Conservation (phyloP, 768 basidiomycete species). For the Calocera cornea region DNA sequence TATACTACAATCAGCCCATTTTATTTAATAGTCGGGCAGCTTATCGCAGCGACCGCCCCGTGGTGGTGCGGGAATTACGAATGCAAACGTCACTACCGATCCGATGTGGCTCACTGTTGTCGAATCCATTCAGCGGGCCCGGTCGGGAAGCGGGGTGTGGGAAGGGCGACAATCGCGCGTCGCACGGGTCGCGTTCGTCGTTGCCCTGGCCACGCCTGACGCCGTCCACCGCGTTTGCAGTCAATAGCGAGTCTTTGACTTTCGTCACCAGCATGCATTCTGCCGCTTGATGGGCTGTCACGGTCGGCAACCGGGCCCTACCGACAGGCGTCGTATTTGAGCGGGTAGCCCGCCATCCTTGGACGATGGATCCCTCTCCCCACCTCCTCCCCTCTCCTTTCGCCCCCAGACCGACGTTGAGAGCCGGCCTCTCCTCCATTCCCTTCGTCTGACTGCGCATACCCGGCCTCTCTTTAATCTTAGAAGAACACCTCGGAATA, state of each 20-base stretch:
- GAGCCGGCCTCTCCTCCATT: constrained; percentile 8
- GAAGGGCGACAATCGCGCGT: background rate
- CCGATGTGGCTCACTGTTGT: background rate
- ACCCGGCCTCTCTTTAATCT: constrained; percentile 1
- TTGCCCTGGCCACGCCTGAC: background rate
- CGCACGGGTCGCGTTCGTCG: background rate
- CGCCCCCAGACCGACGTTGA: background rate
- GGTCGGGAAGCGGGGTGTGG: background rate
- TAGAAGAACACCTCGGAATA: background rate
- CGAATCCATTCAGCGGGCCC: background rate
- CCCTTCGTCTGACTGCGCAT: constrained; percentile 4
- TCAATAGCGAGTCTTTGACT: background rate
- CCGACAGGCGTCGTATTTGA: background rate
- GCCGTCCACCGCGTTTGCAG: background rate
- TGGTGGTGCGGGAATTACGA: too few species aligned
- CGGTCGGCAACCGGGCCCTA: background rate
- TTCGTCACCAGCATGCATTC: background rate
- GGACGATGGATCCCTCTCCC: constrained; percentile 1
- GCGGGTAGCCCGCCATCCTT: background rate
- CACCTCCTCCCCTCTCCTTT: constrained; percentile 5
- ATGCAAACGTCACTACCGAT: background rate
- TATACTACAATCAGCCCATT: background rate
- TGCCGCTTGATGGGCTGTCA: background rate
- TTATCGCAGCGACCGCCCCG: background rate
- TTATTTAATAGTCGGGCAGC: background rate